phyloP scores from a whole-genome alignment of 2,329 filamentous ascomycete genomes.

The Triangularia verruculosa region DNA sequence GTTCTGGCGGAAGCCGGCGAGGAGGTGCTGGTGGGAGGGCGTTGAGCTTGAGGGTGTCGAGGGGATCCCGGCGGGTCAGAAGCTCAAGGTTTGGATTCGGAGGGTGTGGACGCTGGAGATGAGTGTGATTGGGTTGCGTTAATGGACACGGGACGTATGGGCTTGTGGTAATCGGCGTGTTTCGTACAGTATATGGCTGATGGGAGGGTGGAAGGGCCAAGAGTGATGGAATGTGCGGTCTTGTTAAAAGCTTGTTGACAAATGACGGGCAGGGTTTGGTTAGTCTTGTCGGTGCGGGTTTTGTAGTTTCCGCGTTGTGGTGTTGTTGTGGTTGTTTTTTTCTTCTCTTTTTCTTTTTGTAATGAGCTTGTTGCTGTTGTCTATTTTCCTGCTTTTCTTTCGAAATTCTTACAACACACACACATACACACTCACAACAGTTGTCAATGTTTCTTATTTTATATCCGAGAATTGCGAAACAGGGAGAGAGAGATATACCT shows the following conservation, averaged over 20 bases:
- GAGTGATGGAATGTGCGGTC: neutral
- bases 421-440: too few species aligned
- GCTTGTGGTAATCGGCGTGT: neutral
- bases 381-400: constrained; percentile 14
- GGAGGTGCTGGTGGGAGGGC: constrained; percentile 98
- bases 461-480: neutral
- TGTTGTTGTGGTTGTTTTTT: neutral
- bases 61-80: constrained; percentile 60
- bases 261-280: neutral
- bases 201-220: neutral
- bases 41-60: constrained; percentile 87
- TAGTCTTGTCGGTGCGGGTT: neutral
- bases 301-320: neutral
- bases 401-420: neutral
- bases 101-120: constrained; percentile 99
- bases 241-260: constrained; percentile 2
- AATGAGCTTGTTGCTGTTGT: constrained; percentile 8
- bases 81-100: constrained; percentile 96
- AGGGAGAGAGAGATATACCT: neutral
- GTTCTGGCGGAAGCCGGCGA: constrained; percentile 96
- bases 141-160: neutral
- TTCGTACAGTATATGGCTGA: neutral
- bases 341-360: constrained; percentile 5
- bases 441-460: constrained; percentile 11
- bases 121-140: constrained; percentile 85